Percentiles rank a stretch among this genome's conserved stretches.
phyloP scores from a whole-genome alignment of 2,329 filamentous ascomycete species.

The Dryadomyces quercus-mongolicae region DNA sequence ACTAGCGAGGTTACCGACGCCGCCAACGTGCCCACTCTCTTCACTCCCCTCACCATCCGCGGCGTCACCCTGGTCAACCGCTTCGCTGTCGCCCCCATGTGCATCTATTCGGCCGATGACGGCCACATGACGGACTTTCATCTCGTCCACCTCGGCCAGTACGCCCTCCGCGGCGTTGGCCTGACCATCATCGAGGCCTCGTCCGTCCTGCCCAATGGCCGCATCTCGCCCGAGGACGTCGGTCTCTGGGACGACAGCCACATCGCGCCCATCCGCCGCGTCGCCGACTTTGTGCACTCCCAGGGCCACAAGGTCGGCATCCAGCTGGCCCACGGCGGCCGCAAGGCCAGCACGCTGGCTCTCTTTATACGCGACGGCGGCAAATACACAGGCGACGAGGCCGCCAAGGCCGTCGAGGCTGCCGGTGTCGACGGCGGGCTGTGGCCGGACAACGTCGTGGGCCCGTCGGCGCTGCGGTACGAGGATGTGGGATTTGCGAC shows the following conservation, averaged over 20 bases:
- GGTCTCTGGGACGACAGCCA: conserved; percentile 82
- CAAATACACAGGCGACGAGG: conserved; percentile 31
- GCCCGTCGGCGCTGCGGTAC: conserved; percentile 42
- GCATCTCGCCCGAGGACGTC: conserved; percentile 69
- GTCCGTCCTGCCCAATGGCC: conserved; percentile 59
- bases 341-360: conserved; percentile 49
- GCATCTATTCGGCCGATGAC: conserved; percentile 42
- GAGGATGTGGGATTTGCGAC: conserved; percentile 40
- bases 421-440: conserved; percentile 41
- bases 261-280: conserved; percentile 55
- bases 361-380: conserved; percentile 41
- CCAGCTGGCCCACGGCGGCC: conserved; percentile 71
- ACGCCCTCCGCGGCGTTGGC: conserved; percentile 62
- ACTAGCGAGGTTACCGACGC: conserved; percentile 15
- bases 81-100: conserved; percentile 49
- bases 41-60: conserved; percentile 43
- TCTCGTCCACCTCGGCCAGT: conserved; percentile 69
- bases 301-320: conserved; percentile 68
- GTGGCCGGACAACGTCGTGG: conserved; percentile 45
- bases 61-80: conserved; percentile 42
- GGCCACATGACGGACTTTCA: conserved; percentile 73
- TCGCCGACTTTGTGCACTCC: conserved; percentile 68
- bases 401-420: background rate
- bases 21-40: conserved; percentile 42
- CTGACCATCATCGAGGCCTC: conserved; percentile 71